Base-by-base conservation (phyloP, 495 filamentous ascomycete species). In the Aspergillus nanangensis region DNA sequence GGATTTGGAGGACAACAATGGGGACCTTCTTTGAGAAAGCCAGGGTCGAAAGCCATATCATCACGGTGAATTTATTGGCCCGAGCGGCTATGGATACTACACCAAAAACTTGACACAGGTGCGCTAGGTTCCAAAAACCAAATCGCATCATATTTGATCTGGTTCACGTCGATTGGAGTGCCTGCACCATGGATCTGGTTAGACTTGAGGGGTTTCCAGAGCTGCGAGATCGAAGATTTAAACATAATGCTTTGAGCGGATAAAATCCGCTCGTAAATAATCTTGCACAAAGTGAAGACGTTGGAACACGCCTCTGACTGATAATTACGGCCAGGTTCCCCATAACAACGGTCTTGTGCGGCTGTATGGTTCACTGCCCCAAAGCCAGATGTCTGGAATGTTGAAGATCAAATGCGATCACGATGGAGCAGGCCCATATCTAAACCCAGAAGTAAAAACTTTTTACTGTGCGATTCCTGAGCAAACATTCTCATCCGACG, bases 311-410 rank as follows among this genome's bases (percentile, higher is more conserved):
- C 14, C 15, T 17, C 11, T 22, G 49, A 57, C 15, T 44, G 20
- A 15, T 36, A 19, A 20, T 39, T 43, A 2, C 13, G 21, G 44
- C 34, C 43, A 33, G 47, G 47, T 8, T 22, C 24, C 3, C 11
- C 38, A 36, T 74, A 79, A 0, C 10, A 8, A 11, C 8, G 4
- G 52, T 82, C 77, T 22, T 53, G 14, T 1, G n/a, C 23, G 0
- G 47, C 36, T 0, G 61, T 76, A 49, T 70, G 56, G 9, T 57
- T 38, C 48, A 82, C 80, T 0, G 75, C 75, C 8, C 80, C 81
- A 50, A 77, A 85, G 0, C 66, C 71, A 11, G 62, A 54, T 1
- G 75, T 60, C 13, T 69, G 68, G 52, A 78, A 78, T 0, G 51
- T 53, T 0, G 78, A 66, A 23, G 69, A 67, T 3, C 80, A 66